Base-by-base conservation (phyloP, 257 asterid species). In the Anisodus tanguticus region DNA sequence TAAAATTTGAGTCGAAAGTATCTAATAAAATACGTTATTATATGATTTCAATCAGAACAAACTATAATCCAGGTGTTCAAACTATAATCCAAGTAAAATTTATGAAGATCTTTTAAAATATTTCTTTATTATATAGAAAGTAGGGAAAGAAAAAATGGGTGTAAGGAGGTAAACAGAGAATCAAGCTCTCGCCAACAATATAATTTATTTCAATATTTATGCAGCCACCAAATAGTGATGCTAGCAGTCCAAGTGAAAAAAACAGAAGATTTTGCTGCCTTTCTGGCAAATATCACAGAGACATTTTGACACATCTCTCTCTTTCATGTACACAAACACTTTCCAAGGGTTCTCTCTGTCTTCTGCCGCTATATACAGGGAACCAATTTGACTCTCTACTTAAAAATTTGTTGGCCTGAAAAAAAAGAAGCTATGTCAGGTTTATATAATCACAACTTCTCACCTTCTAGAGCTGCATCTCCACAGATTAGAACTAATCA, bases 401-500 rank as follows among this genome's bases (percentile, higher is more conserved):
- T 37, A 54, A n/a, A 16, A 31, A 31, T 1, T 57, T 19, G 37
- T 63, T 80, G 58, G 3, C 67, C 77, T 51, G 35, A 31, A 31
- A 31, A 31, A 31, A 39, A 49, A 22, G 22, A 72, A 88, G 84
- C 82, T 53, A 77, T 94, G 98, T 93, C 98, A 49, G 95, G 96
- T 77, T 77, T 77, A 66, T 95, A 94, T 89, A 94, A 92, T 84
- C 87, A 92, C 68, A 92, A 90, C 89, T 95, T 93, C 87, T 95
- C 98, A 54, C 99, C 97, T 66, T 95, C 98, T 35, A 91, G 99
- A 89, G 92, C 97, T 84, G 95, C 88, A 19, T 95, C 98, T 83
- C 98, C 97, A 0, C 98, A 94, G 91, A 91, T 93, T 88, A 91
- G 97, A 90, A 86, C 76, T 74, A 77, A 53, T 77, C 87, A 92